A percentile compares a stretch with the other conserved stretches of the same genome.
phyloP scores from a whole-genome alignment of 2,329 filamentous ascomycete species.

The Eutypa lata region DNA sequence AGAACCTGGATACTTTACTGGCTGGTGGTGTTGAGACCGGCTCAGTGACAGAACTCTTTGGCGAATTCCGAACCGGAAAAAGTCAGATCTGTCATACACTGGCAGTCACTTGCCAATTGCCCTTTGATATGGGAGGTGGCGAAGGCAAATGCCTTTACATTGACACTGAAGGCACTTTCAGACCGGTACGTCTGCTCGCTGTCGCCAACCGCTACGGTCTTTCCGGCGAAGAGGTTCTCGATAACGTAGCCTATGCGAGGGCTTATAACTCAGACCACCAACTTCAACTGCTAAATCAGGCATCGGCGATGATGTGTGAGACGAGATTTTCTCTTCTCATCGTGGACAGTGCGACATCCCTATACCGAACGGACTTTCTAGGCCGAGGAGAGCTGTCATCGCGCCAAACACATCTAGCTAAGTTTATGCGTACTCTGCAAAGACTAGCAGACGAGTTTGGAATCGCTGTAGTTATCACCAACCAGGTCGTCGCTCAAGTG shows the following conservation, averaged over 20 bases:
- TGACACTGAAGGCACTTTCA: slow-evolving; percentile 95
- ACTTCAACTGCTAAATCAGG: slow-evolving; percentile 89
- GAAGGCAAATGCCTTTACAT: slow-evolving; percentile 99
- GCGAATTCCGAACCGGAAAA: slow-evolving; percentile 96
- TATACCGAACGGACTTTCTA: slow-evolving; percentile 95
- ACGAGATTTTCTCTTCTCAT: slow-evolving; percentile 94
- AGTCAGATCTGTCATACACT: slow-evolving; percentile 98
- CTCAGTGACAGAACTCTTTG: slow-evolving; percentile 96
- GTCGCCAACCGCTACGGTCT: slow-evolving; percentile 94
- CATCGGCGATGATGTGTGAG: slow-evolving; percentile 98
- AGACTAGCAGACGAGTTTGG: slow-evolving; percentile 81
- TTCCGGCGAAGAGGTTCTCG: slow-evolving; percentile 93
- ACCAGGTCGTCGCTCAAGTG: slow-evolving; percentile 97
- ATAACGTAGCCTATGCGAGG: slow-evolving; percentile 96
- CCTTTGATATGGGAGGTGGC: slow-evolving; percentile 97
- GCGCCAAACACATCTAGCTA: slow-evolving; percentile 82
- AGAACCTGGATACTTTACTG: slow-evolving; percentile 91
- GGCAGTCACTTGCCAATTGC: slow-evolving; percentile 96
- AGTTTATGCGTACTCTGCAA: slow-evolving; percentile 83
- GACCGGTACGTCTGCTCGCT: slow-evolving; percentile 83
- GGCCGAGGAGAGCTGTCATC: slow-evolving; percentile 97
- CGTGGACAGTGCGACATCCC: slow-evolving; percentile 90
- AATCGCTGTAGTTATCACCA: slow-evolving; percentile 97
- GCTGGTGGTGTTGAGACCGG: slow-evolving; percentile 95
- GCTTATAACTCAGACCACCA: slow-evolving; percentile 99